These are phyloP conservation scores for Alternaria consortialis DNA, from an alignment of 2,329 filamentous ascomycete species.

Conservation along the genomic window DNA sequence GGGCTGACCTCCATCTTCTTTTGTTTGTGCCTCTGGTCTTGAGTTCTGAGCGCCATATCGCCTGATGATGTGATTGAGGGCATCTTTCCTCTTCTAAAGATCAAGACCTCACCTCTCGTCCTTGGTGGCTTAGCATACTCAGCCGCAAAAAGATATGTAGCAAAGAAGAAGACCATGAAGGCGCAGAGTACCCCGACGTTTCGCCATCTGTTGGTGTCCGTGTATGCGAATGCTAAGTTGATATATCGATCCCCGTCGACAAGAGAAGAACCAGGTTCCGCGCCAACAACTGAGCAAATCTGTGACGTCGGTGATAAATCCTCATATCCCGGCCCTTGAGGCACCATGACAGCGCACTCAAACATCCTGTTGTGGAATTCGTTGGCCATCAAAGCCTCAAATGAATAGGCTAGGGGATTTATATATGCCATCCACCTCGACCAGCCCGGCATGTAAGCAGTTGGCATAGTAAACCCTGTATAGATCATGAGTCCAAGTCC, in stretches of 20 bases:
- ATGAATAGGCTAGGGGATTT: conserved; percentile 80
- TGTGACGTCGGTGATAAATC: conserved; percentile 38
- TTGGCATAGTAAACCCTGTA: conserved; percentile 71
- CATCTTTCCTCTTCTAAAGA: conserved; percentile 58
- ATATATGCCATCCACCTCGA: conserved; percentile 84
- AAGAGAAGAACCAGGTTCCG: conserved; percentile 49
- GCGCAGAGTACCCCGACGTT: conserved; percentile 58
- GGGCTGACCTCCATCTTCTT: no score
- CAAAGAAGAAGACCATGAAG: conserved; percentile 56
- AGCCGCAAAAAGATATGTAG: conserved; percentile 55
- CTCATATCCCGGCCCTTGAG: conserved; percentile 52
- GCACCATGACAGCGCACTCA: conserved; percentile 57
- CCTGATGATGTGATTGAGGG: conserved; percentile 49
- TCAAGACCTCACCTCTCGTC: conserved; percentile 61
- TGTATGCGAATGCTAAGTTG: conserved; percentile 45
- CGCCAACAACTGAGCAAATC: conserved; percentile 55
- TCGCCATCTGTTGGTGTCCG: conserved; percentile 55
- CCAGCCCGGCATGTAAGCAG: conserved; percentile 76
- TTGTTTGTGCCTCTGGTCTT: no score
- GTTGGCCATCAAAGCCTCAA: conserved; percentile 83
- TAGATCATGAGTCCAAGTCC: conserved; percentile 71
- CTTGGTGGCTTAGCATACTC: conserved; percentile 60
- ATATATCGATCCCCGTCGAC: conserved; percentile 54
- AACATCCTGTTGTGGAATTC: conserved; percentile 77
- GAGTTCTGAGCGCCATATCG: conserved; percentile 46